phyloP scores from a whole-genome alignment of 257 asterid genomes.

The Marsdenia floribunda region DNA sequence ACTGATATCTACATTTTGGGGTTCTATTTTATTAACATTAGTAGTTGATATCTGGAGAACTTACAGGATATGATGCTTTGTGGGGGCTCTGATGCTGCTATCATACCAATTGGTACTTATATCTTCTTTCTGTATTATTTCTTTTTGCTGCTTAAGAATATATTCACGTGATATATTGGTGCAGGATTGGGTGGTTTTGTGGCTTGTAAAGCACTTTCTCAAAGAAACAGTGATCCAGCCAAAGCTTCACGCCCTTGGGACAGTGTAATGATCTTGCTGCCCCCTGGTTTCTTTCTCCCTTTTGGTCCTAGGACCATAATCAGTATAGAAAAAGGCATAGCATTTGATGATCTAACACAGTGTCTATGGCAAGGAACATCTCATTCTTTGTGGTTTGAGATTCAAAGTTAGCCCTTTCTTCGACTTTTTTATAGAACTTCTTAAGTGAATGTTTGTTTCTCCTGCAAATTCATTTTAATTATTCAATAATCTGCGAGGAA shows the following conservation, averaged over 20 bases:
- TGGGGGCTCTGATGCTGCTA: slow-evolving; percentile 95
- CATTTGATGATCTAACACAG: not conserved
- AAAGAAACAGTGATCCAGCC: slow-evolving; percentile 74
- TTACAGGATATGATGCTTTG: slow-evolving; percentile 94
- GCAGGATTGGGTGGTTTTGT: slow-evolving; percentile 96
- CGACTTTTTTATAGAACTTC: not conserved
- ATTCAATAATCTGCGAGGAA: not conserved
- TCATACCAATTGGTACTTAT: slow-evolving; percentile 77
- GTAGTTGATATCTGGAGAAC: slow-evolving; percentile 19
- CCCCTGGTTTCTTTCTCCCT: slow-evolving; percentile 2
- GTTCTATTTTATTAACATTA: not conserved
- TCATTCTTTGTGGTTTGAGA: not conserved
- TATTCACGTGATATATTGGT: slow-evolving; percentile 21
- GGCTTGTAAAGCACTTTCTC: slow-evolving; percentile 89
- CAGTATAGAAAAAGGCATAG: not conserved
- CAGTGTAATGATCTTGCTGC: slow-evolving; percentile 50
- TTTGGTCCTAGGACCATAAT: not conserved
- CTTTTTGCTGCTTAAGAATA: slow-evolving; percentile 12
- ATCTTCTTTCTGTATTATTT: slow-evolving; percentile 9
- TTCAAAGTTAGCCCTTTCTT: not conserved
- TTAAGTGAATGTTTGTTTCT: not conserved
- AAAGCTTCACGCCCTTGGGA: slow-evolving; percentile 99
- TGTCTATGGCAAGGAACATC: not conserved
- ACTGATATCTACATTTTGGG: not conserved
- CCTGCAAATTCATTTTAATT: not conserved